A percentile compares a stretch with the other conserved stretches of the same genome.
These are phyloP conservation scores for Kalanchoe fedtschenkoi DNA, from an alignment of 164 flowering plant genomes.

Conservation along the genomic window DNA sequence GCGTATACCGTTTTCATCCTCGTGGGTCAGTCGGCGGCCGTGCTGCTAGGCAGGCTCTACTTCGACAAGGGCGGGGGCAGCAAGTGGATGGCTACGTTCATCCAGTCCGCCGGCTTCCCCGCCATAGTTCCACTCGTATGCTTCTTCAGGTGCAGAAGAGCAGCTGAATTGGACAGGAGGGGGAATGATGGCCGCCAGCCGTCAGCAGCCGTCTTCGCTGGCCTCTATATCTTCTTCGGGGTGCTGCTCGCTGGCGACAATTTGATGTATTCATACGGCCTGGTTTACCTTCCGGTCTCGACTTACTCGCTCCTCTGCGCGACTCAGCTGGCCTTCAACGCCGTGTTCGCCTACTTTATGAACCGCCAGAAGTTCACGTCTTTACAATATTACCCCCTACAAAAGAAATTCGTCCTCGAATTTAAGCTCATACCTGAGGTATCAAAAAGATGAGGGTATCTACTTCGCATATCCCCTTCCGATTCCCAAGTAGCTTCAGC, in stretches of 20 bases:
- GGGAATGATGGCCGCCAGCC: background rate
- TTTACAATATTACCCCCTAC: no score
- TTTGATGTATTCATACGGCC: constrained; percentile 15
- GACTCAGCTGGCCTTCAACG: constrained; percentile 26
- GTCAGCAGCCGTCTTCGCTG: background rate
- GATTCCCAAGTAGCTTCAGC: no score
- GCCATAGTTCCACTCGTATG: constrained; percentile 17
- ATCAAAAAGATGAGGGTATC: no score
- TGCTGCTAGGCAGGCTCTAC: constrained; percentile 23
- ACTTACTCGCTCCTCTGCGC: constrained; percentile 24
- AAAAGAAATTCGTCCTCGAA: no score
- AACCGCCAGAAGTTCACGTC: constrained; percentile 27
- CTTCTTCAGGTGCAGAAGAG: background rate
- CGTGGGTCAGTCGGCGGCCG: constrained; percentile 18
- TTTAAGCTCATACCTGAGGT: no score
- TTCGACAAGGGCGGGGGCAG: constrained; percentile 31
- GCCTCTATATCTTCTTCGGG: constrained; percentile 17
- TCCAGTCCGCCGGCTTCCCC: constrained; percentile 23
- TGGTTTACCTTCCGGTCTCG: constrained; percentile 26
- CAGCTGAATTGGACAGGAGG: background rate
- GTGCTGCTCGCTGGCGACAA: constrained; percentile 13
- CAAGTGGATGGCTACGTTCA: constrained; percentile 24
- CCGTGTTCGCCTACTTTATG: constrained; percentile 24
- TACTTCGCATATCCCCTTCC: no score
- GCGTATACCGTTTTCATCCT: constrained; percentile 21